phyloP scores from a whole-genome alignment of 179 eudicot species.

The Silene vulgaris region DNA sequence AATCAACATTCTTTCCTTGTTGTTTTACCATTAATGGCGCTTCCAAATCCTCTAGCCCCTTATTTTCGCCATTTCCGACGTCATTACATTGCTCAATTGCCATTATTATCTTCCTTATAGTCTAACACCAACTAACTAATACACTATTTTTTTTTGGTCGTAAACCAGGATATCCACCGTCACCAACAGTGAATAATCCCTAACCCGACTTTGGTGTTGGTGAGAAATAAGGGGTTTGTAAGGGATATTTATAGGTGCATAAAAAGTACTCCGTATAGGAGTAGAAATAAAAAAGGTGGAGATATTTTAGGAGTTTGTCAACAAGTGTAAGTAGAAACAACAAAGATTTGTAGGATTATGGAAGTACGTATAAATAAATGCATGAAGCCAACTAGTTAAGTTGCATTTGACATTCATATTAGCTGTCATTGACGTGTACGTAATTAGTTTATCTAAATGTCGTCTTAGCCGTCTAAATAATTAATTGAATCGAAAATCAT shows the following conservation, averaged over 20 bases:
- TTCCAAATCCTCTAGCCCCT: conserved; percentile 36
- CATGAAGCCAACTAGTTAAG: neutral
- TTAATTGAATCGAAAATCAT: neutral
- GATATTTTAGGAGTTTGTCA: neutral
- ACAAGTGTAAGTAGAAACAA: neutral
- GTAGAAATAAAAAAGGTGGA: neutral
- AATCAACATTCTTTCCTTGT: conserved; percentile 11
- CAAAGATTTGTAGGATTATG: neutral
- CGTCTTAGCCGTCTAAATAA: neutral
- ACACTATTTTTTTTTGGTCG: too few species aligned
- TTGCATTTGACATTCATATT: neutral
- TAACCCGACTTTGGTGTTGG: too few species aligned
- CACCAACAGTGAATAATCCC: too few species aligned
- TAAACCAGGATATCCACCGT: too few species aligned
- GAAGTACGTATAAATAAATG: neutral
- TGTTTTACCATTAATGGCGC: conserved; percentile 38
- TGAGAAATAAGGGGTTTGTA: neutral
- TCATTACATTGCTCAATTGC: conserved; percentile 12
- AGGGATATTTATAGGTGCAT: neutral
- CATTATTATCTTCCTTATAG: neutral
- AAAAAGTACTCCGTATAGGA: neutral
- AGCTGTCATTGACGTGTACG: conserved; percentile 4
- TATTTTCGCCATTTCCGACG: neutral
- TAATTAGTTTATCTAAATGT: neutral
- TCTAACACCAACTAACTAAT: neutral